Base-by-base conservation (phyloP, 805 yeast genomes). In the Myxozyma nipponensis region DNA sequence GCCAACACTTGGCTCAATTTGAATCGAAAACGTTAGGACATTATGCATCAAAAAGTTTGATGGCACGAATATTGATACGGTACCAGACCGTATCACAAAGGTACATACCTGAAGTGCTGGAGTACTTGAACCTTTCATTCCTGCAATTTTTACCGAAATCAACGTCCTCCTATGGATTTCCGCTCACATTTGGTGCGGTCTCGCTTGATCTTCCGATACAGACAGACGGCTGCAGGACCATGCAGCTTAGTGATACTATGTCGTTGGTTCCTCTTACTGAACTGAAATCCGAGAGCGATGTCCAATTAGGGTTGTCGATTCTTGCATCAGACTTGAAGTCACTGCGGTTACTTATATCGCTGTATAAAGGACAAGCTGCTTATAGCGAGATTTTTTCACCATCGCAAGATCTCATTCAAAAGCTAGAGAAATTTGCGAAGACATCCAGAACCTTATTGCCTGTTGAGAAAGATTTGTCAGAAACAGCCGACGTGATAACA, bases 31-130 rank as follows among this genome's bases (percentile, higher is more conserved):
- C 73, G 3, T 53, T 78, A 23, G 66, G 66, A 24, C 72, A 70
- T 39, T 57, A 83, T 4, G 77, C 79, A 40, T 76, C 78, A 48
- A 90, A 91, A 23, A 63, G 85, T 2, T 82, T 79, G 52, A 63
- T 89, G n/a, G 74, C 81, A 47, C 88, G 83, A 52, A 69, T 81
- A 15, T 68, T 85, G 21, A 64, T 83, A 50, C 77, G 77, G 51
- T 93, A 86, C 66, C 97, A 93, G 70, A 71, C 87, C 52, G 63
- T 85, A 24, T 79, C 96, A 26, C 84, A 88, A 66, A 75, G 98
- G 61, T 82, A 73, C 60, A 71, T 84, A 42, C 98, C 99, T 0
- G 98, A 93, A 67, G 76, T 84, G 9, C 67, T 52, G 17, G 44
- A 49, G 21, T 40, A 44, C 30, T n/a, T 57, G 19, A 49, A 50